Evolutionary conservation across 805 yeast genomes (phyloP).

Genomic region (Teunomyces gatunensis): DNA sequence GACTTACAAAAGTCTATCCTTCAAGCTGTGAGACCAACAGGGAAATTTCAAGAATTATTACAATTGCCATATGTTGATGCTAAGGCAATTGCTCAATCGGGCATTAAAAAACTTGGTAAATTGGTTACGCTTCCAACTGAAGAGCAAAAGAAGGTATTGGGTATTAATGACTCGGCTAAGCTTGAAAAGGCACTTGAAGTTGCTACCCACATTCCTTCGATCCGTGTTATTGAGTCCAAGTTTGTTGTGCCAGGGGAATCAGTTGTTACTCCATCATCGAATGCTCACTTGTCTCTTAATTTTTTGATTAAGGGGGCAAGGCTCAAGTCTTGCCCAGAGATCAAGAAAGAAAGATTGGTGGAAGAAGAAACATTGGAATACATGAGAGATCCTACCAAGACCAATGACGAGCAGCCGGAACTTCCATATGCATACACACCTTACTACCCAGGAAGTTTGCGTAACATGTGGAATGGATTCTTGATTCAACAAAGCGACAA

Average conservation of each 20-base stretch:
- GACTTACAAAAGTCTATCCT: constrained; percentile 68
- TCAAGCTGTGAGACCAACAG: constrained; percentile 66
- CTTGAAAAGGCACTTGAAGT: constrained; percentile 50
- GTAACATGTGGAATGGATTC: constrained; percentile 63
- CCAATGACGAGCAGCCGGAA: constrained; percentile 65
- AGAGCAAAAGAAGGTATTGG: constrained; percentile 55
- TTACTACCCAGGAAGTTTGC: constrained; percentile 60
- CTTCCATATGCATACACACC: constrained; percentile 72
- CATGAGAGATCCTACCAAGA: constrained; percentile 66
- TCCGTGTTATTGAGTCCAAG: constrained; percentile 65
- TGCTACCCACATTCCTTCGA: constrained; percentile 64
- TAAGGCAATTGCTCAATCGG: constrained; percentile 40
- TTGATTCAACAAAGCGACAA: constrained; percentile 74
- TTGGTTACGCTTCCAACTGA: constrained; percentile 57
- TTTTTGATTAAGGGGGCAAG: constrained; percentile 72
- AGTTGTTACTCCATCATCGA: constrained; percentile 60
- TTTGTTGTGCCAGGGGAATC: constrained; percentile 87
- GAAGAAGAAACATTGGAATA: constrained; percentile 66
- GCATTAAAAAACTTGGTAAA: constrained; percentile 66
- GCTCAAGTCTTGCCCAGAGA: constrained; percentile 54
- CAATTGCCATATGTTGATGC: constrained; percentile 77
- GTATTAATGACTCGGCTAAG: constrained; percentile 46
- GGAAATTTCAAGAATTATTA: constrained; percentile 58
- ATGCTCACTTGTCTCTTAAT: constrained; percentile 72
- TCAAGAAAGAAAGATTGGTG: constrained; percentile 37